Evolutionary conservation across 306 rosid genomes (phyloP).

Genomic region (Castanea crenata): DNA sequence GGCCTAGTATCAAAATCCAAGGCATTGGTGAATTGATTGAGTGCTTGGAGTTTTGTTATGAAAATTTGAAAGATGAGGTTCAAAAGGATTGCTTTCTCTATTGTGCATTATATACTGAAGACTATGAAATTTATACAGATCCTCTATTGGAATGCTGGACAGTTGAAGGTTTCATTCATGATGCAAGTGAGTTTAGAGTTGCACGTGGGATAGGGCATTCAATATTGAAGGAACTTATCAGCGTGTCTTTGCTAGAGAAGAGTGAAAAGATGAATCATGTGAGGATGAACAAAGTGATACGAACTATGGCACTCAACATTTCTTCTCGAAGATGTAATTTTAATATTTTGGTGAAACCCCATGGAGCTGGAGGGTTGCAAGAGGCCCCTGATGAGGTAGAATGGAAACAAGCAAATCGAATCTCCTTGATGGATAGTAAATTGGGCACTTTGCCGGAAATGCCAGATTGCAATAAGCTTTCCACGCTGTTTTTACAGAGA

Average conservation of each 20-base stretch:
- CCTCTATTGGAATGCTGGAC: slow-evolving; percentile 31
- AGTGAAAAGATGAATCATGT: slow-evolving; percentile 26
- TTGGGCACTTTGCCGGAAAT: not conserved
- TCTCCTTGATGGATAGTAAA: slow-evolving; percentile 8
- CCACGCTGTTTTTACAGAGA: slow-evolving; percentile 1
- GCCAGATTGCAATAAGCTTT: not conserved
- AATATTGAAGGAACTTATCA: slow-evolving; percentile 7
- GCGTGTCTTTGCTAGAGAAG: slow-evolving; percentile 15
- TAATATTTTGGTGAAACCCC: not conserved
- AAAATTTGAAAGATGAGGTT: not conserved
- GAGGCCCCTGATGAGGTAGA: too few relatives aligned
- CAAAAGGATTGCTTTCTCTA: slow-evolving; percentile 11
- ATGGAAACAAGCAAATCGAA: slow-evolving; percentile 6
- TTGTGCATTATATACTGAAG: slow-evolving; percentile 18
- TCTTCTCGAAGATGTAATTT: not conserved
- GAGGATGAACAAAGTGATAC: slow-evolving; percentile 17
- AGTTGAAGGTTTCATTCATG: slow-evolving; percentile 11
- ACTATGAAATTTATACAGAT: slow-evolving; percentile 19
- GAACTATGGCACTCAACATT: slow-evolving; percentile 25
- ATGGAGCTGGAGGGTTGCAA: not conserved
- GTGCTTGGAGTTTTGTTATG: not conserved
- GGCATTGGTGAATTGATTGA: not conserved
- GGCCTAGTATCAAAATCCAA: slow-evolving; percentile 15
- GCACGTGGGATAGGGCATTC: not conserved
- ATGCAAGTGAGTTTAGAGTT: not conserved